Base-by-base conservation (phyloP, 495 filamentous ascomycete genomes). In the Aspergillus hancockii region DNA sequence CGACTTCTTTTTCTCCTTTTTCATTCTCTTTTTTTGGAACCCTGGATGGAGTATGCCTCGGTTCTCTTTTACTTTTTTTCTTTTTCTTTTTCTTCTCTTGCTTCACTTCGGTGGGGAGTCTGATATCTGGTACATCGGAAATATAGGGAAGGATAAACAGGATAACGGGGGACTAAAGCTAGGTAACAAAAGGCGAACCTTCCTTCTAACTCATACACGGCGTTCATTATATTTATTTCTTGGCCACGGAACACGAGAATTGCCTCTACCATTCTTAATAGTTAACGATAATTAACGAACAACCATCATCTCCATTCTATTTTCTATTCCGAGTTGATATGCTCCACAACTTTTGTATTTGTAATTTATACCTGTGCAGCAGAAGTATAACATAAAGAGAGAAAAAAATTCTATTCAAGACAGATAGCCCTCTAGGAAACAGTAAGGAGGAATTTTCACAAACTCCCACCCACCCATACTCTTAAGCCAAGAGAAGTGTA, bases 291-390 rank as follows among this genome's bases (percentile, higher is more conserved):
- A 23, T n/a, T 12, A 1, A 47, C 43, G 43, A 47, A 47, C 43
- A 21, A 47, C 5, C 19, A 43, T 19, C 28, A 25, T 52, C 50
- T 41, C 38, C 16, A n/a, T 34, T 13, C 30, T 18, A 14, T 19
- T n/a, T n/a, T 57, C 7, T 9, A 28, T 25, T 19, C 31, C 21
- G 19, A n/a, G n/a, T n/a, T 53, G 28, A 52, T 31, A 52, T 13
- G 7, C 25, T 28, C 25, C 25, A n/a, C n/a, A n/a, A n/a, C n/a
- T n/a, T n/a, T n/a, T n/a, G n/a, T n/a, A n/a, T n/a, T 47, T 47
- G 19, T 22, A 49, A 30, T 23, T n/a, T 32, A 55, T 47, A 30
- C 50, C 21, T 57, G 19, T 57, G 47, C 54, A 57, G 49, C 32
- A 57, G 43, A 49, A 57, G 21, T n/a, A n/a, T n/a, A n/a, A n/a